Evolutionary conservation across 257 asterid species (phyloP), one percentile per base, ranked within the genome.

Genomic region (Coffea canephora): DNA sequence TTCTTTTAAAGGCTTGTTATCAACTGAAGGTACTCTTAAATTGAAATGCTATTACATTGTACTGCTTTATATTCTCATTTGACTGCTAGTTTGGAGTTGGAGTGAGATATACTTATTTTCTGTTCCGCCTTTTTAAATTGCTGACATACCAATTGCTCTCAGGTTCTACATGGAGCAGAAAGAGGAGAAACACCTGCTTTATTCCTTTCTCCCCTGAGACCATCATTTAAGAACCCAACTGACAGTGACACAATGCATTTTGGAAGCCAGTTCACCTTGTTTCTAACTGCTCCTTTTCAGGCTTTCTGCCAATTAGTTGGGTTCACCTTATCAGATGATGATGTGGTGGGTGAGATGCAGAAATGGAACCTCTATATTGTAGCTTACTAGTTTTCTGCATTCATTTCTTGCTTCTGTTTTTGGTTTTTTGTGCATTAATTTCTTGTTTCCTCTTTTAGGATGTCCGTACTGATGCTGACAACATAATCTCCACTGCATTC

Each of bases 191-290:
- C 93, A 82, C 86, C 85, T 82, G 97, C 98, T 67, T 79, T 93
- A 74, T 89, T 95, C 90, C 98, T 95, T 66, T 95, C 99, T 77
- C 98, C 97, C 52, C 83, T 87, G 86, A 88, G 81, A 82, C 93
- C 98, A 76, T 92, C 96, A 71, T 86, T 79, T 90, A 95, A 88
- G 91, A 89, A 87, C 70, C 88, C 79, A 75, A 83, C 84, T 71
- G 88, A 74, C 34, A 25, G 82, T 83, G 95, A 88, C 77, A 77
- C 82, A 39, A 69, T 91, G 76, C 92, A 86, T 52, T 80, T 73
- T 70, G 99, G 97, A 87, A 93, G 97, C 81, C 99, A 95, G 87
- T 95, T 95, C 86, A 95, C 99, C 55, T 88, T 91, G 86, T 95
- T 95, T 88, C 88, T 95, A 84, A 86, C 99, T 50, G 91, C 92